These are phyloP conservation scores for Daldinia concentrica DNA, from an alignment of 495 filamentous ascomycete genomes.

Conservation along the genomic window DNA sequence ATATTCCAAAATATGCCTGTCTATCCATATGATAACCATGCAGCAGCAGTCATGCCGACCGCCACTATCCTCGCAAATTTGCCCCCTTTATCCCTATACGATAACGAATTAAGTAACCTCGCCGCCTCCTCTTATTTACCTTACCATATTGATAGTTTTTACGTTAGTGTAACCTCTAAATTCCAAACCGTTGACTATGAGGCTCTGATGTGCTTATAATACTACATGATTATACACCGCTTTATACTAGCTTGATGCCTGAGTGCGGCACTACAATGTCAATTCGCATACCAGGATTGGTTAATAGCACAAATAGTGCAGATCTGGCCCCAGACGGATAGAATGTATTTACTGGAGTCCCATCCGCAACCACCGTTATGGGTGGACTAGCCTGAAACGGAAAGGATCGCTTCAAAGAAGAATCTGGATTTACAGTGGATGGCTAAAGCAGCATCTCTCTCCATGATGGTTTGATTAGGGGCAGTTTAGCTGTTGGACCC, in stretches of 20 bases:
- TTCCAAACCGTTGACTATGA: no score
- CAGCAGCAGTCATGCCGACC: not conserved
- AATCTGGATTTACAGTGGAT: not conserved
- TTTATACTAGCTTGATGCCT: no score
- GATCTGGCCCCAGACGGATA: not conserved
- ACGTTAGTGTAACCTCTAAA: no score
- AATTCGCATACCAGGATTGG: not conserved
- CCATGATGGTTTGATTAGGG: not conserved
- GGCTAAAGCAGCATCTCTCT: not conserved
- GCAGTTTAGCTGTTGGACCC: not conserved
- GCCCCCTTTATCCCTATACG: not conserved
- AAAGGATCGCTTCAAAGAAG: not conserved
- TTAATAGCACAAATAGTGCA: not conserved
- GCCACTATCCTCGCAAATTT: no score
- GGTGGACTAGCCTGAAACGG: not conserved
- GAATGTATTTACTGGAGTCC: not conserved
- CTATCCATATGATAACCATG: not conserved
- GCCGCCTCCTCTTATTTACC: no score
- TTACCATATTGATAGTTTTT: no score
- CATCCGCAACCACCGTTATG: constrained; percentile 3
- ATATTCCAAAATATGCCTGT: not conserved
- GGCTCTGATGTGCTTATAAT: no score
- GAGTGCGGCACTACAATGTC: no score
- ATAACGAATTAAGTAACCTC: not conserved
- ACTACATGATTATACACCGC: no score